Evolutionary conservation across 768 basidiomycete genomes (phyloP), one percentile per base, ranked within the genome.

Genomic region (Boletus pseudopeckii): DNA sequence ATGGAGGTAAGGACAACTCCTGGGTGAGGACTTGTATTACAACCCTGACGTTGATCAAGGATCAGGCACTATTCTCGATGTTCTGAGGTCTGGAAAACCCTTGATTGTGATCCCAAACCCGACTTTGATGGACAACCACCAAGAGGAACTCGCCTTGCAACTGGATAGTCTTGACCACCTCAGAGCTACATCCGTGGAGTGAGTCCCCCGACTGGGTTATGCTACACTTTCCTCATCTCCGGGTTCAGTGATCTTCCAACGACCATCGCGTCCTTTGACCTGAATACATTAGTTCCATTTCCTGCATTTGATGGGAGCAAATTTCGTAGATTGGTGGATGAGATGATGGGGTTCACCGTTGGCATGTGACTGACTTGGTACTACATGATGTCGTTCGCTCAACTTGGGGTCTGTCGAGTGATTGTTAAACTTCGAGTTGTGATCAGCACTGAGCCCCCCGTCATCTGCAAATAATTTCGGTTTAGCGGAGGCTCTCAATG

Each of bases 61-160:
- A 48, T 88, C 96, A 20, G 96, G 96, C 11, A 97, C 96, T 5
- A 94, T 98, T 63, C 78, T 98, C 30, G 91, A 96, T 42, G 91
- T 86, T 10, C 75, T 98, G 45, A 77, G 93, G 32, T 74, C 81
- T 46, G 77, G 78, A 44, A 92, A 88, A 64, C 80, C 82, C 7
- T 74, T 99, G 58, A 86, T 99, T 58, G 88, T 90, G 5, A 85
- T 97, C 3, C 94, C 94, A 11, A 99, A 99, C 68, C 75, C 85
- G 40, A 87, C 90, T 0, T 74, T 99, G 30, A 80, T 95, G 68
- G 87, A 97, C 69, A 90, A 97, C 67, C 96, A 99, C 65, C 96
- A 99, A 75, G 77, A 84, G 50, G 92, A 99, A 64, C 76, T 99
- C 6, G 92, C 96, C 0, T 70, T 77, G 38, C 82, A 84, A 13